These are phyloP conservation scores for Salinomyces thailandicus DNA, from an alignment of 2,329 filamentous ascomycete genomes.

Conservation along the genomic window DNA sequence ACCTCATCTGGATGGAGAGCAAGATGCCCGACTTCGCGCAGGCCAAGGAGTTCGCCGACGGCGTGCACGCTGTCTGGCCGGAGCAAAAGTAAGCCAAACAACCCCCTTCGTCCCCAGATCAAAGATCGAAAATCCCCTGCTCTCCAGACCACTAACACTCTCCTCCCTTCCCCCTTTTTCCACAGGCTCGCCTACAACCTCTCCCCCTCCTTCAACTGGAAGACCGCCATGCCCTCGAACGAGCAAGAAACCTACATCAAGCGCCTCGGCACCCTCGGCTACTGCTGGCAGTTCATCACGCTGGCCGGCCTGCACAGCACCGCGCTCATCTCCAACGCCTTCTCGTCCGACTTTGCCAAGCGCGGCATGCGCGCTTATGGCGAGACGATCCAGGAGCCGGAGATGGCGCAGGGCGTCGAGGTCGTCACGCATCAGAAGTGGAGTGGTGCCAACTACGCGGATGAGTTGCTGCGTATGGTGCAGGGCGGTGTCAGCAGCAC, in stretches of 20 bases:
- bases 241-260: constrained; percentile 98
- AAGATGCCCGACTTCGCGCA: constrained; percentile 87
- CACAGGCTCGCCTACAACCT: constrained; percentile 89
- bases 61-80: constrained; percentile 88
- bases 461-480: constrained; percentile 95
- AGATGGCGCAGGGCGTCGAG: constrained; percentile 82
- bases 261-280: constrained; percentile 74
- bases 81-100: constrained; percentile 92
- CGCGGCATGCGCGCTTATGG: constrained; percentile 93
- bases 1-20: constrained; percentile 93
- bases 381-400: constrained; percentile 93
- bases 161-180: constrained; percentile 1
- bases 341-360: constrained; percentile 69
- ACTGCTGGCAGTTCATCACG: constrained; percentile 99
- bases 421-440: constrained; percentile 99
- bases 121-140: background rate
- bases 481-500: constrained; percentile 85
- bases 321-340: constrained; percentile 81
- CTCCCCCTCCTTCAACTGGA: constrained; percentile 99
- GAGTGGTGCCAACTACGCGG: constrained; percentile 88
- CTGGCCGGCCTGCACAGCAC: constrained; percentile 92
- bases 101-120: background rate
- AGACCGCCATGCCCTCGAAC: constrained; percentile 78
- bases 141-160: background rate
- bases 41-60: constrained; percentile 84